Percentiles rank a stretch among this genome's conserved stretches.
Evolutionary conservation across 2,329 filamentous ascomycete genomes (phyloP).

Genomic region (Pseudogymnoascus sp.): DNA sequence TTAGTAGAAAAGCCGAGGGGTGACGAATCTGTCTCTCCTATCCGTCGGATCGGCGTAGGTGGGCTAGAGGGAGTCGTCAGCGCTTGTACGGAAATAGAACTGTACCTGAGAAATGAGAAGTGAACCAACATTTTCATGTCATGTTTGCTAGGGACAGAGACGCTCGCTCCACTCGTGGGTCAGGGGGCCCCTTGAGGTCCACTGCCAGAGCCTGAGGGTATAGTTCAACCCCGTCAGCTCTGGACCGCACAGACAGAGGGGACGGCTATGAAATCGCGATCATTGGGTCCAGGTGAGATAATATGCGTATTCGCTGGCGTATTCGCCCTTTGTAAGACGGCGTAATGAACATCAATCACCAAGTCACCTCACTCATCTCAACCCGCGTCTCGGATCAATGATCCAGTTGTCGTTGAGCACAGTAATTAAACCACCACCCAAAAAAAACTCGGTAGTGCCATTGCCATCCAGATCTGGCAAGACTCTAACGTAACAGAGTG

Average conservation of each 20-base stretch:
- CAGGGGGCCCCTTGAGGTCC: background rate
- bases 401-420: background rate
- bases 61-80: background rate
- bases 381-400: background rate
- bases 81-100: constrained; percentile 1
- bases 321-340: background rate
- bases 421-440: background rate
- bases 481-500: background rate
- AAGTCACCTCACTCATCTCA: background rate
- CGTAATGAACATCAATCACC: background rate
- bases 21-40: background rate
- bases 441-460: background rate
- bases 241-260: background rate
- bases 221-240: background rate
- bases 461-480: background rate
- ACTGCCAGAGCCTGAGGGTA: background rate
- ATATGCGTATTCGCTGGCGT: background rate
- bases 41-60: background rate
- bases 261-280: background rate
- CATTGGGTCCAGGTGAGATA: background rate
- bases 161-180: background rate
- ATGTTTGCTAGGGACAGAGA: background rate
- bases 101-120: background rate
- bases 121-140: background rate
- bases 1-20: background rate